Percentiles rank a stretch among this genome's conserved stretches.
Conservation (phyloP, 495 filamentous ascomycete genomes). For the Monascus purpureus region DNA sequence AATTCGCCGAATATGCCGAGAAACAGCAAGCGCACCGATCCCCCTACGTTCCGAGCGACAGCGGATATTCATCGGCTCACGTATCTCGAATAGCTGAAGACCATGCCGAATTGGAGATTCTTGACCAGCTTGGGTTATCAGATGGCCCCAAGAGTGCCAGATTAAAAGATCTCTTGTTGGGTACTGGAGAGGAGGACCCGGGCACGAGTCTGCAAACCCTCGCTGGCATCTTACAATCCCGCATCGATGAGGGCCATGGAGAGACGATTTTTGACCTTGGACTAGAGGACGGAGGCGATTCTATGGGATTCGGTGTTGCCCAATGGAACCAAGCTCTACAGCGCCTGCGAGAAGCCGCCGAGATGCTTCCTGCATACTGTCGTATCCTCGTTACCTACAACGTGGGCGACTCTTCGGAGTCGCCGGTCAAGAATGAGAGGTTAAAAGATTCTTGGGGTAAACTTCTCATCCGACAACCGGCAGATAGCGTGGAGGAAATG, state of each 20-base stretch:
- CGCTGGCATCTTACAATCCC: constrained; percentile 42
- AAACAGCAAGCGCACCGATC: constrained; percentile 69
- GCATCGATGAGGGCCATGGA: constrained; percentile 75
- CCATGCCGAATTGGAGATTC: constrained; percentile 81
- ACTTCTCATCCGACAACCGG: constrained; percentile 63
- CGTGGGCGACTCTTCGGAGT: constrained; percentile 66
- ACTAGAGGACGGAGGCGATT: constrained; percentile 80
- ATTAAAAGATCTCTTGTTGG: constrained; percentile 66
- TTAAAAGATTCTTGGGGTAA: constrained; percentile 65
- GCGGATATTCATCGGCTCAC: constrained; percentile 28
- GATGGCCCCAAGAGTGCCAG: constrained; percentile 55
- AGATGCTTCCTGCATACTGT: constrained; percentile 54
- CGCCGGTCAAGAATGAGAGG: constrained; percentile 43
- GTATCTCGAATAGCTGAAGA: constrained; percentile 42
- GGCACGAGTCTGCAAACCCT: constrained; percentile 49
- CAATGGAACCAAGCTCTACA: constrained; percentile 69
- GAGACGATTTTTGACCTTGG: constrained; percentile 89
- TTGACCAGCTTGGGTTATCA: constrained; percentile 71
- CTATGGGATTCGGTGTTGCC: constrained; percentile 66
- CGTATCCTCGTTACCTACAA: constrained; percentile 77
- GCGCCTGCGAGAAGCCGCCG: constrained; percentile 51
- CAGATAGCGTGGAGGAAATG: constrained; percentile 64
- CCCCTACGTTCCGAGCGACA: constrained; percentile 28
- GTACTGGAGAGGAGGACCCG: constrained; percentile 42
- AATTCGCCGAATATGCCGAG: constrained; percentile 96